Conservation (phyloP, 768 basidiomycete genomes). For the Amanita fuliginea region DNA sequence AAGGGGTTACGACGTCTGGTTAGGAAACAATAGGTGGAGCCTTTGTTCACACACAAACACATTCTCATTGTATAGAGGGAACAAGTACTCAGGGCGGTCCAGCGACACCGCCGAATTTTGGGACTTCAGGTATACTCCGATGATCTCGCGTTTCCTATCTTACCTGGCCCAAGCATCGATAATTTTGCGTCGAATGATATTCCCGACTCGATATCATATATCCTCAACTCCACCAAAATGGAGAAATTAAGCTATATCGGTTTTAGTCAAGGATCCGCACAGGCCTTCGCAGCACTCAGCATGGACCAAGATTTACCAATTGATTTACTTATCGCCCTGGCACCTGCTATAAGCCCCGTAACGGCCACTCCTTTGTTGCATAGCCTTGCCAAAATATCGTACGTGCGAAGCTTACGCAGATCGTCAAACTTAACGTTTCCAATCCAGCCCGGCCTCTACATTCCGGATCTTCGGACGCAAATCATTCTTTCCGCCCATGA, state of each 20-base stretch:
- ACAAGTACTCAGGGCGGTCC: constrained; percentile 71
- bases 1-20: constrained; percentile 78
- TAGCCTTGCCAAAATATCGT: constrained; percentile 80
- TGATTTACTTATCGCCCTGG: constrained; percentile 73
- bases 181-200: constrained; percentile 87
- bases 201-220: constrained; percentile 74
- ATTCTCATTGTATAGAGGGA: constrained; percentile 36
- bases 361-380: constrained; percentile 69
- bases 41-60: not conserved
- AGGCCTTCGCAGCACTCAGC: constrained; percentile 79
- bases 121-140: constrained; percentile 47
- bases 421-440: not conserved
- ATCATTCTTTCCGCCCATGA: constrained; percentile 68
- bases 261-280: constrained; percentile 77
- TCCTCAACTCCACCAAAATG: constrained; percentile 57
- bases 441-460: constrained; percentile 54
- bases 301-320: constrained; percentile 68
- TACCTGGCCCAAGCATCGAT: constrained; percentile 38
- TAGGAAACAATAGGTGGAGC: constrained; percentile 59
- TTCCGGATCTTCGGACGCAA: constrained; percentile 81
- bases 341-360: constrained; percentile 74
- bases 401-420: constrained; percentile 13
- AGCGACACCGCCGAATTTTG: constrained; percentile 38
- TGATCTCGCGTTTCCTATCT: not conserved
- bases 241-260: constrained; percentile 68